Base-by-base conservation (phyloP, 208 protist genomes). In the Trypanosoma melophagium region DNA sequence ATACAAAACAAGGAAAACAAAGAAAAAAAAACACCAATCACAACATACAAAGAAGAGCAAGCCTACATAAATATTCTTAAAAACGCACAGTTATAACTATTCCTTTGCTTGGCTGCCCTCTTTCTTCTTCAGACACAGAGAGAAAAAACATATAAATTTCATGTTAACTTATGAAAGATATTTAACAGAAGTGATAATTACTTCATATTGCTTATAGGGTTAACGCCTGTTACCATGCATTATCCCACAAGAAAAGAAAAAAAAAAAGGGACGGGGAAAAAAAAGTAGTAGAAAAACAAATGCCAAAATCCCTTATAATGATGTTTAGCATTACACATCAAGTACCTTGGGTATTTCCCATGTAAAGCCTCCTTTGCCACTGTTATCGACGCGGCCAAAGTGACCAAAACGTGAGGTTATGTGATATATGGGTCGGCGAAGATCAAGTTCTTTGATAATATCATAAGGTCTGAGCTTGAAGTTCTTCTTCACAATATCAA, bases 331-430 rank as follows among this genome's bases (percentile, higher is more conserved):
- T 76, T 86, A 97, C 61, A 97, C 90, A 22, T 92, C 80, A 28
- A 99, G 83, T 66, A 87, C 83, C 81, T 99, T 99, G 41, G 96
- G 95, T 25, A 90, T 57, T 90, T 99, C 99, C 99, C 99, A 99
- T 49, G 95, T 91, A 89, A 99, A 99, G 64, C 98, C 95, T 21
- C 74, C 79, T 54, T 83, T 84, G 60, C 81, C 81, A 31, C 76
- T 80, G 53, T 81, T 77, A 73, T 98, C 97, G 69, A 75, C 87
- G 61, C 98, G 87, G 55, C 99, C 99, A 76, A 99, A 99, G 88
- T 99, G 99, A 63, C 98, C 98, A 83, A 99, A 99, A 63, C 86
- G 81, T 40, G 98, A 97, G 42, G 99, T 99, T 73, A 96, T 87
- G 49, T 85, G 84, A 86, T 99, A 99, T 61, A 99, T 98, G 47